A percentile compares a stretch with the other conserved stretches of the same genome.
Conservation (phyloP, 176 grass and related monocot genomes). For the Avena atlantica region DNA sequence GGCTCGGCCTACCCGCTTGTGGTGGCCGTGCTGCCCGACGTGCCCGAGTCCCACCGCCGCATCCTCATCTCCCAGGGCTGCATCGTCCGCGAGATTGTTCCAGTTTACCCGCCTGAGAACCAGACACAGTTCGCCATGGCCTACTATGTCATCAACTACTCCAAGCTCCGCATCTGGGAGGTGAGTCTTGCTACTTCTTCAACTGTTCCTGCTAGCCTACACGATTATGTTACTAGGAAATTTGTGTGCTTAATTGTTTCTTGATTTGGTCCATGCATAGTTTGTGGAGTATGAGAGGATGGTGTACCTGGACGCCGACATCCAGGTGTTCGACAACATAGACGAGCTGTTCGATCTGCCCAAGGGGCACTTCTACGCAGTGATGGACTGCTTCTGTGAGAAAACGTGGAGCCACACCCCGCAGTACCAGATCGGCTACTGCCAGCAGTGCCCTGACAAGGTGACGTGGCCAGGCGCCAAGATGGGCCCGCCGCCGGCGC, state of each 20-base stretch:
- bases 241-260: not conserved
- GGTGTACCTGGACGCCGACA: constrained; percentile 90
- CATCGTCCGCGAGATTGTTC: constrained; percentile 80
- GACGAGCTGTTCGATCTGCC: constrained; percentile 83
- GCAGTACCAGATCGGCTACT: constrained; percentile 85
- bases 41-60: constrained; percentile 72
- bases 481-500: constrained; percentile 75
- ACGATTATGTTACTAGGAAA: not conserved
- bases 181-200: not conserved
- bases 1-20: constrained; percentile 70
- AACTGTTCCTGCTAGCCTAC: not conserved
- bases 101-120: constrained; percentile 85
- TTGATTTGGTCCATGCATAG: constrained; percentile 35
- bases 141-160: constrained; percentile 96
- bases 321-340: constrained; percentile 86
- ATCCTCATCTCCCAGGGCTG: constrained; percentile 75
- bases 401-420: constrained; percentile 89
- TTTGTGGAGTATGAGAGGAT: constrained; percentile 93
- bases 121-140: constrained; percentile 95
- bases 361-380: constrained; percentile 76
- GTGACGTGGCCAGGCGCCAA: constrained; percentile 72
- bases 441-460: constrained; percentile 82
- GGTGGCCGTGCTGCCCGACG: constrained; percentile 80
- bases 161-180: constrained; percentile 98
- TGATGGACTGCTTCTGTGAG: constrained; percentile 98